Evolutionary conservation across 768 basidiomycete genomes (phyloP).

Genomic region (Kwoniella dendrophila): DNA sequence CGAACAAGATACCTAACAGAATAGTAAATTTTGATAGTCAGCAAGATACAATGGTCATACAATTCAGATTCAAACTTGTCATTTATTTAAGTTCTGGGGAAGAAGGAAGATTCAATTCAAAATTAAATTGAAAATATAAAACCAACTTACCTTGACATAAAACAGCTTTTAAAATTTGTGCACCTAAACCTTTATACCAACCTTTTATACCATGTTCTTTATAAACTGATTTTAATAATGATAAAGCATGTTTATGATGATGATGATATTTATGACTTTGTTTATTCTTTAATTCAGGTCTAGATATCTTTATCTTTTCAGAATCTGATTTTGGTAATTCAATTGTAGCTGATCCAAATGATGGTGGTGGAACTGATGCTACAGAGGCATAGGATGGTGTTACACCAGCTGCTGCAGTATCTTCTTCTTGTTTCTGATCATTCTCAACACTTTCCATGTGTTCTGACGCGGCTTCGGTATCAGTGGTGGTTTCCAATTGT

Average conservation of each 20-base stretch:
- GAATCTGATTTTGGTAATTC: conserved; percentile 12
- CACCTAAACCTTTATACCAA: conserved; percentile 98
- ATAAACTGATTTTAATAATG: conserved; percentile 72
- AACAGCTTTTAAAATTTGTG: conserved; percentile 94
- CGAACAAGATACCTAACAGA: conserved; percentile 69
- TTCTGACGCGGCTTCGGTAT: not conserved
- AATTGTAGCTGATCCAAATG: conserved; percentile 17
- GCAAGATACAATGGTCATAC: conserved; percentile 1
- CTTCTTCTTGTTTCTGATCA: not conserved
- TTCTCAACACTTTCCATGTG: not conserved
- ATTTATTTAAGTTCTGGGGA: not conserved
- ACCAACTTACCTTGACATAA: conserved; percentile 73
- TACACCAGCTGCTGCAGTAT: not conserved
- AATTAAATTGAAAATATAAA: too few relatives aligned
- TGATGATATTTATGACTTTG: conserved; percentile 11
- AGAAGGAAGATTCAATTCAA: too few relatives aligned
- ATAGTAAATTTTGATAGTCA: not conserved
- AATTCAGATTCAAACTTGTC: not conserved
- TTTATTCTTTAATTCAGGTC: not conserved
- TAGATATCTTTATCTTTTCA: not conserved
- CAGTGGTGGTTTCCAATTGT: not conserved
- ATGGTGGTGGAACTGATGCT: conserved; percentile 22
- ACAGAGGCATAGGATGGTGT: conserved; percentile 28
- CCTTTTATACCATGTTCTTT: conserved; percentile 78
- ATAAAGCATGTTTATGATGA: conserved; percentile 66